Evolutionary conservation across 495 filamentous ascomycete species (phyloP).

Genomic region (Penicillium odoratum): DNA sequence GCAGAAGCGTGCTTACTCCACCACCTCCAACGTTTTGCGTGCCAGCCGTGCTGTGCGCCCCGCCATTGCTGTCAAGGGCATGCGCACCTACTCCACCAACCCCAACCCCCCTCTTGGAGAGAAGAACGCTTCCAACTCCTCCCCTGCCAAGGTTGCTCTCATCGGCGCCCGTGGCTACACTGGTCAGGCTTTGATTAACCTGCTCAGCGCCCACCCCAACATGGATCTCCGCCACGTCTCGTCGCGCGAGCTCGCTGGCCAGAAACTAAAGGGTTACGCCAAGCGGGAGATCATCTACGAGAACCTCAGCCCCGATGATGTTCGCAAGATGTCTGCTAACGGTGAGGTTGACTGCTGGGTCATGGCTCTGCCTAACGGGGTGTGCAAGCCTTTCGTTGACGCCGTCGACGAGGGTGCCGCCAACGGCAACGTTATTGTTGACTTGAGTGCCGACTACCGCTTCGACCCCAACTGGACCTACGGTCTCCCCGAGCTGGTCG

Average conservation of each 20-base stretch:
- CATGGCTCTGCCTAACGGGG: constrained; percentile 96
- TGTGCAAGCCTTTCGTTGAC: constrained; percentile 95
- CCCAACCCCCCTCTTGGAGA: constrained; percentile 96
- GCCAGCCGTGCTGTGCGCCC: constrained; percentile 34
- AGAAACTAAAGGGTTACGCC: constrained; percentile 86
- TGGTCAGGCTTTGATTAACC: constrained; percentile 85
- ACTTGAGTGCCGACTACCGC: constrained; percentile 93
- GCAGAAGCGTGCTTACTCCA: constrained; percentile 67
- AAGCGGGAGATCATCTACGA: constrained; percentile 95
- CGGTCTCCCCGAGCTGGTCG: constrained; percentile 86
- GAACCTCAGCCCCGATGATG: constrained; percentile 86
- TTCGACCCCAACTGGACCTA: constrained; percentile 93
- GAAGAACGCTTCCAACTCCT: constrained; percentile 82
- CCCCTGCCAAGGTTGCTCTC: constrained; percentile 80
- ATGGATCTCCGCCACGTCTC: constrained; percentile 94
- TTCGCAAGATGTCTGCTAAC: constrained; percentile 84
- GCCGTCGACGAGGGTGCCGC: constrained; percentile 75
- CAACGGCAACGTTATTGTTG: constrained; percentile 80
- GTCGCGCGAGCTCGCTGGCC: constrained; percentile 87
- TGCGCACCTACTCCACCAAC: constrained; percentile 68
- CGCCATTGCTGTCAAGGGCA: constrained; percentile 26
- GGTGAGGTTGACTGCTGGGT: constrained; percentile 98
- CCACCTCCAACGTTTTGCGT: constrained; percentile 47
- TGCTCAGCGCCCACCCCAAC: constrained; percentile 90
- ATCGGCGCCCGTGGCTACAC: constrained; percentile 97